Evolutionary conservation across 768 basidiomycete genomes (phyloP).

Genomic region (Mycena crocata): DNA sequence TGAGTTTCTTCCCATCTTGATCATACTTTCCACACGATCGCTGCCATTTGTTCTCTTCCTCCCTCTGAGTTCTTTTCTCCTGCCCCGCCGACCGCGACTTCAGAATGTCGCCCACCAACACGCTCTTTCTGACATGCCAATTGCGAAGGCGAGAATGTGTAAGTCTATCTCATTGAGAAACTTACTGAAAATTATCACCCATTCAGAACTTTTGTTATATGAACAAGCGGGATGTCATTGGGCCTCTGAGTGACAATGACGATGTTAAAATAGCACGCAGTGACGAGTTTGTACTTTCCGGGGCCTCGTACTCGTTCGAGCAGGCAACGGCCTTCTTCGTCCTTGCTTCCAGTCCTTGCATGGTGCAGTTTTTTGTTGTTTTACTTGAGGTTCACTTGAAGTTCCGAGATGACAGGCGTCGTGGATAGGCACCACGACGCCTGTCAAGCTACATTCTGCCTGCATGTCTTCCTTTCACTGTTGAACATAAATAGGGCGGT

Average conservation of each 20-base stretch:
- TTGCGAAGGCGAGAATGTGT: conserved; percentile 42
- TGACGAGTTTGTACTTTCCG: conserved; percentile 2
- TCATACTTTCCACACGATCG: conserved; percentile 6
- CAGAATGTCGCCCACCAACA: conserved; percentile 37
- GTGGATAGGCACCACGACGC: conserved; percentile 42
- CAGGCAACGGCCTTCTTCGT: conserved; percentile 40
- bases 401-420: conserved; percentile 38
- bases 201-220: conserved; percentile 4
- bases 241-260: not conserved
- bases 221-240: not conserved
- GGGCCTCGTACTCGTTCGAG: conserved; percentile 34
- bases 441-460: conserved; percentile 22
- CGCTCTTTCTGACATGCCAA: conserved; percentile 33
- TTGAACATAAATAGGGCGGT: conserved; percentile 31
- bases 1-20: conserved; percentile 34
- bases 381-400: conserved; percentile 46
- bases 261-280: not conserved
- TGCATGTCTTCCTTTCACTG: not conserved
- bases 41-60: conserved; percentile 36
- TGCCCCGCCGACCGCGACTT: conserved; percentile 11
- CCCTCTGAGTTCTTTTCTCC: not conserved
- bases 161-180: not conserved
- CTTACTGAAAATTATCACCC: not conserved
- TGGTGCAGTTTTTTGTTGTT: conserved; percentile 32
- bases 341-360: conserved; percentile 37